Evolutionary conservation across 805 yeast genomes (phyloP), one percentile per base, ranked within the genome.

Genomic region (Yamadazyma olivae): DNA sequence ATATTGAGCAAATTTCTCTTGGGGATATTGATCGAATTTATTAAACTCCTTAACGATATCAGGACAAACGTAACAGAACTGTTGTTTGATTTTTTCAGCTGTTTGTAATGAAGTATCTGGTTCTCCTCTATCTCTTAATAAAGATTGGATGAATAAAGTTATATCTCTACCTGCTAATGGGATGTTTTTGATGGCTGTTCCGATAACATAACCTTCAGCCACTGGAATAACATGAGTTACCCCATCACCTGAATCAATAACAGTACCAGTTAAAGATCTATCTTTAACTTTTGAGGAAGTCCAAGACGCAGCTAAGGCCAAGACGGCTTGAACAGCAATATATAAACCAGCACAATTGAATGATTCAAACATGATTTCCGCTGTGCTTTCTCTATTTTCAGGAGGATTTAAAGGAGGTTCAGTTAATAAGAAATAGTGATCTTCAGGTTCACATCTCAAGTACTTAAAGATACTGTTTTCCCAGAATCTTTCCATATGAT

Each of bases 341-440:
- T 93, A 93, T 43, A 93, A 71, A 41, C 99, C 99, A 13, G 98
- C 98, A 67, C 99, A 93, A 61, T 93, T 93, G 75, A 93, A 93
- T 14, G 95, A 81, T 68, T 93, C 99, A 67, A 93, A 93, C 95
- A 93, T 93, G 57, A 93, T 93, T 61, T 93, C 99, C 9, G 99
- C 99, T 1, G 96, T 89, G 59, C 87, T 88, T 61, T 93, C 99
- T 68, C 99, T 85, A 64, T 93, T 93, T 69, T 93, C 99, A 5
- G 99, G 99, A n/a, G 99, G 97, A 56, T 93, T 93, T 48, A 93
- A 76, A 16, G 99, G 99, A 8, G 99, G 99, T 67, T 93, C 99
- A 34, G 99, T 93, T 50, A 93, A 67, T 39, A 93, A 69, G 64
- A 93, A 93, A 57, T 87, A 89, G 57, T 93, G 99, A 64, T 93